phyloP scores from a whole-genome alignment of 202 grass and related monocot genomes.

The Digitaria exilis region DNA sequence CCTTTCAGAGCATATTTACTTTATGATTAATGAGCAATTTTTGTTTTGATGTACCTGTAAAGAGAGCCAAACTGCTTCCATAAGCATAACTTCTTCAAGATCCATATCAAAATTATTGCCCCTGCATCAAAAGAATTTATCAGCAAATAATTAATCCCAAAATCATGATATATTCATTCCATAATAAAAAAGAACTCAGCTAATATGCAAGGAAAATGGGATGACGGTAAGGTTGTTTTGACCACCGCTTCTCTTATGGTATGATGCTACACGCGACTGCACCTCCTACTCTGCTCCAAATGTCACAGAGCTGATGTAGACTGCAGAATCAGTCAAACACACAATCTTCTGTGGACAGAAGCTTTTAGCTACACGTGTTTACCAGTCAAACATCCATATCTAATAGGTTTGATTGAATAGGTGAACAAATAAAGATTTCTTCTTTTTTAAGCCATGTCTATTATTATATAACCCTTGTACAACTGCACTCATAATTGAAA shows the following conservation, averaged over 20 bases:
- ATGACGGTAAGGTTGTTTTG: slow-evolving; percentile 27
- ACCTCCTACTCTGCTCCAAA: slow-evolving; percentile 2
- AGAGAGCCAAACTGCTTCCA: slow-evolving; percentile 97
- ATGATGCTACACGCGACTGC: background rate
- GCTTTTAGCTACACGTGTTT: background rate
- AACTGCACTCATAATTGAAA: background rate
- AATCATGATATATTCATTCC: background rate
- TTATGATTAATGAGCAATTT: background rate
- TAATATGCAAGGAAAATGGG: background rate
- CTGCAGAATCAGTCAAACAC: slow-evolving; percentile 19
- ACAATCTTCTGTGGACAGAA: slow-evolving; percentile 8
- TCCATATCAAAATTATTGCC: slow-evolving; percentile 81
- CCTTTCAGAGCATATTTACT: background rate
- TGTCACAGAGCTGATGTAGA: background rate
- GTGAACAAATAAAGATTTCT: slow-evolving; percentile 9
- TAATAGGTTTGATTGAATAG: slow-evolving; percentile 23
- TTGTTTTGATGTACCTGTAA: slow-evolving; percentile 62
- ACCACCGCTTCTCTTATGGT: slow-evolving; percentile 11
- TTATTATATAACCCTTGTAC: background rate
- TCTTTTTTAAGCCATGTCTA: background rate
- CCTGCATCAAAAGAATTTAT: slow-evolving; percentile 52
- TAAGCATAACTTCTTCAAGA: slow-evolving; percentile 94
- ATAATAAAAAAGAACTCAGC: slow-evolving; percentile 14
- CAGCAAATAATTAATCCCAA: slow-evolving; percentile 19
- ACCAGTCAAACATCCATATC: background rate